Conservation (phyloP, 2,329 filamentous ascomycete species). For the Fusarium staphyleae region DNA sequence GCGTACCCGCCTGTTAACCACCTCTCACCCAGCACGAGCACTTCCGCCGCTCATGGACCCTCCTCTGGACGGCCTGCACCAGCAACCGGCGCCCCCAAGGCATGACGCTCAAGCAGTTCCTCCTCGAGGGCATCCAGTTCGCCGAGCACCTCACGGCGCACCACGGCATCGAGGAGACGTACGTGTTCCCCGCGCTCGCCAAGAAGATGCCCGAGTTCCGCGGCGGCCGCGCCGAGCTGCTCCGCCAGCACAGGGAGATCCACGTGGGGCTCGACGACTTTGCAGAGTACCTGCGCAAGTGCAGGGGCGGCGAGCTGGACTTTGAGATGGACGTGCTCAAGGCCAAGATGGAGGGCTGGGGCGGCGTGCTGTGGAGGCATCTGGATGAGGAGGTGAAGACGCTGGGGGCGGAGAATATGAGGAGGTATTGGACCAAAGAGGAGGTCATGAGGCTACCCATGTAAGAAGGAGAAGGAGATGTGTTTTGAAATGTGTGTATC, state of each 20-base stretch:
- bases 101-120: constrained; percentile 73
- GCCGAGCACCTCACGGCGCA: constrained; percentile 74
- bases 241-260: constrained; percentile 80
- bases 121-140: constrained; percentile 73
- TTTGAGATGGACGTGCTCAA: constrained; percentile 67
- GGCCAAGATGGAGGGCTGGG: constrained; percentile 78
- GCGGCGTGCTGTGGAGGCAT: constrained; percentile 80
- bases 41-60: constrained; percentile 77
- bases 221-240: constrained; percentile 60
- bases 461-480: constrained; percentile 47
- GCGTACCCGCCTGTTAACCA: background rate
- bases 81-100: constrained; percentile 64
- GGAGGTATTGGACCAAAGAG: constrained; percentile 77
- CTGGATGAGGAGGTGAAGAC: constrained; percentile 83
- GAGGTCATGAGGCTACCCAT: constrained; percentile 78
- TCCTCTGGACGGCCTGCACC: constrained; percentile 71
- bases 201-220: constrained; percentile 80
- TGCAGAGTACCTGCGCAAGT: constrained; percentile 69
- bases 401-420: constrained; percentile 86
- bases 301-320: constrained; percentile 67
- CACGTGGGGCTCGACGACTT: constrained; percentile 76
- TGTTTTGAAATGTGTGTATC: background rate
- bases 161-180: constrained; percentile 82
- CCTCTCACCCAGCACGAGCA: constrained; percentile 67
- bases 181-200: constrained; percentile 81